Evolutionary conservation across 1,284 basidiomycete species (phyloP), one percentile per base, ranked within the genome.

Genomic region (Ustilago loliicola): DNA sequence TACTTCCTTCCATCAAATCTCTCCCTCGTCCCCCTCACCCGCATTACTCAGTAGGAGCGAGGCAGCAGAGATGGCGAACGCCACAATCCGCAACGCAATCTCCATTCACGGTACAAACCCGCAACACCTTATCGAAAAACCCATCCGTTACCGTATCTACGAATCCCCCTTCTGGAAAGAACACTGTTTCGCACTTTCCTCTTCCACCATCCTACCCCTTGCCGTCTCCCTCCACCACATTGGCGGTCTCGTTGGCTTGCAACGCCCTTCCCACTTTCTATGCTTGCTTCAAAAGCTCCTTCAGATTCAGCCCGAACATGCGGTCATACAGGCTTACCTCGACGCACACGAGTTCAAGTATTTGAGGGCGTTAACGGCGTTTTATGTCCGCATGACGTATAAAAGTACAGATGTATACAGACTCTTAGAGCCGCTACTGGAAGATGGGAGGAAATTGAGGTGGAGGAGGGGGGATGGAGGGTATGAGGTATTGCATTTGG

Each of bases 121-220:
- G 25, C 86, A 98, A 94, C 95, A 92, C 87, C 89, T 99, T 85
- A 93, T 99, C 54, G 97, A 99, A 89, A 97, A 95, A 63, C 93
- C 98, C 74, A 95, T 99, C 79, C 91, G 97, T 54, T 93, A 93
- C 82, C 91, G 97, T 67, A 98, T 99, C 73, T 99, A 98, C 89
- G 96, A 98, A 87, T 93, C 93, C 0, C 88, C 90, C 19, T 99
- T 91, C 87, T 99, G 97, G 97, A 99, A 98, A 87, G 95, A 98
- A 60, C 85, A 88, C 73, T 82, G 72, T 56, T 78, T 79, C 71
- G 54, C 86, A 92, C 79, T 88, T 32, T 87, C 82, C 29, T 95
- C 97, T 23, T 95, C 95, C 84, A 92, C 91, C 40, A 88, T 99
- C 55, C 97, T 99, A 75, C 96, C 99, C 87, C 93, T 93, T 82